Base-by-base conservation (phyloP, 2,329 filamentous ascomycete genomes). In the Colletotrichum sp. region DNA sequence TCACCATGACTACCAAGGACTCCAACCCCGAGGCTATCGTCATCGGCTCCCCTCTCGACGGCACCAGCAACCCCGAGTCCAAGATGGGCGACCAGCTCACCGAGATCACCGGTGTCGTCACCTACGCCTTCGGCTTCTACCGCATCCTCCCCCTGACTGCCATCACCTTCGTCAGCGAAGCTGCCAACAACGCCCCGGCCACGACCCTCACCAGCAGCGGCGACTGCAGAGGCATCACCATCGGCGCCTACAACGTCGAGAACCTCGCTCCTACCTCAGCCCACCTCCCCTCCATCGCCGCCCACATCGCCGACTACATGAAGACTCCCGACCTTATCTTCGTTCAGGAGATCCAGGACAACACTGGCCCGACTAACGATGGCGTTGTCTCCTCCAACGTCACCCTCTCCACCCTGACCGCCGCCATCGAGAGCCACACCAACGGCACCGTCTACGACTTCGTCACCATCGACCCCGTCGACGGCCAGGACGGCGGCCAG, bases 341-440 rank as follows among this genome's bases (percentile, higher is more conserved):
- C 81, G 80, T 95, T 5, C 93, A 95, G 82, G 94, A 95, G 83
- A 86, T 95, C 62, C 94, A 95, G 83, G 94, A 95, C 81, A 87
- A 93, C 85, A 89, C 87, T 55, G 93, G 93, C 16, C 82, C 88
- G 4, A 90, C 88, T 15, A 88, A 94, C 82, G 89, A 94, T 78
- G 92, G 89, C 76, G 87, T 89, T 57, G 87, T 88, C 16, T 84
- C 83, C 55, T 90, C 91, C 57, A 92, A 93, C 80, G 67, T 87
- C 60, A 94, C 93, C 0, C 88, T 95, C 2, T 81, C 86, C 3
- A 88, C 90, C 0, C 88, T 95, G 3, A 83, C 86, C 1, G 81
- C 85, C 4, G 89, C 89, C 18, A 91, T 95, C 80, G 82, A 85
- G 60, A 79, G 82, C 5, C 84, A 87, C 12, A 87, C 85, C 49